Percentiles rank a stretch among this genome's conserved stretches.
phyloP scores from a whole-genome alignment of 495 filamentous ascomycete genomes.

The Penicilliopsis zonata region DNA sequence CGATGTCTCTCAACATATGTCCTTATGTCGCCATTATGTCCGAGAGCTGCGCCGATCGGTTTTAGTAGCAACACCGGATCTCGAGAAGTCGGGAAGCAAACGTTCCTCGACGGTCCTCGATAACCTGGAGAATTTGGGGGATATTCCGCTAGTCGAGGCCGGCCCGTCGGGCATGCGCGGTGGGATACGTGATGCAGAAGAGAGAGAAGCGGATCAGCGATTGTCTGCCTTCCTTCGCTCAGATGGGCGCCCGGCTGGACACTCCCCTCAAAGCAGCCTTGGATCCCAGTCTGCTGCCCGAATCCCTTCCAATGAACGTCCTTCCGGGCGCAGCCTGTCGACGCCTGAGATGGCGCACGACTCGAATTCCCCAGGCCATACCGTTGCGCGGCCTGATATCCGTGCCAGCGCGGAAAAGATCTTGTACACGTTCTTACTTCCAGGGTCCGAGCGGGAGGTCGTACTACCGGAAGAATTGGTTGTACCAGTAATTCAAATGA shows the following conservation, averaged over 20 bases:
- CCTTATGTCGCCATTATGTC: slow-evolving; percentile 94
- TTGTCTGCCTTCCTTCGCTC: slow-evolving; percentile 82
- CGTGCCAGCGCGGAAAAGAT: slow-evolving; percentile 93
- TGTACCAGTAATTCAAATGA: slow-evolving; percentile 62
- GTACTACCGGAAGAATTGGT: slow-evolving; percentile 80
- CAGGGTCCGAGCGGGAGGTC: slow-evolving; percentile 89
- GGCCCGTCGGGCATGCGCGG: slow-evolving; percentile 26
- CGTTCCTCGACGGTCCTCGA: slow-evolving; percentile 73
- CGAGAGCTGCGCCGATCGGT: slow-evolving; percentile 89
- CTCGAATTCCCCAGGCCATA: slow-evolving; percentile 71
- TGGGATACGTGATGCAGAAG: slow-evolving; percentile 32
- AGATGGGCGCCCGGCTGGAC: slow-evolving; percentile 41
- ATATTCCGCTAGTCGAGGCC: slow-evolving; percentile 38
- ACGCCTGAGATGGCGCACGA: slow-evolving; percentile 40
- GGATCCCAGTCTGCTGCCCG: slow-evolving; percentile 35
- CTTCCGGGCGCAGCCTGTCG: slow-evolving; percentile 58
- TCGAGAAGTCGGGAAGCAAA: slow-evolving; percentile 70
- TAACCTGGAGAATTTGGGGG: slow-evolving; percentile 51
- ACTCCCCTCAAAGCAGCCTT: slow-evolving; percentile 63
- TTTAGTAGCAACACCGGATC: slow-evolving; percentile 82
- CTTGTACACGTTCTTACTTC: slow-evolving; percentile 86
- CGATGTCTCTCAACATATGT: slow-evolving; percentile 98
- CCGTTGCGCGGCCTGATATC: slow-evolving; percentile 76
- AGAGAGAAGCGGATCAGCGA: slow-evolving; percentile 64
- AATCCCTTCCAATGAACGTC: slow-evolving; percentile 35